Base-by-base conservation (phyloP, 805 yeast genomes). In the Candida ortonii region DNA sequence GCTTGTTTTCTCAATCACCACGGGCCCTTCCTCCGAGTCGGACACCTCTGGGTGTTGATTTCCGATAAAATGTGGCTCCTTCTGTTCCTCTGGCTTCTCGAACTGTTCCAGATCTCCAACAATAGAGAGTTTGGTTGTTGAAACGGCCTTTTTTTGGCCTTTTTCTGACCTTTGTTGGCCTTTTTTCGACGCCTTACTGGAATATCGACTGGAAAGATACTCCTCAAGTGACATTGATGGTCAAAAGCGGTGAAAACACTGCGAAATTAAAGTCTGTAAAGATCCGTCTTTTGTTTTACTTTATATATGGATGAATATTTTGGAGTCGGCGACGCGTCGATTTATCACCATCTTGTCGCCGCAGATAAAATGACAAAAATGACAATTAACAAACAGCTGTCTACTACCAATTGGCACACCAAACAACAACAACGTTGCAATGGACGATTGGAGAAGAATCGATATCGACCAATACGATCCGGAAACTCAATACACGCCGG, bases 381-480 rank as follows among this genome's bases (percentile, higher is more conserved):
- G 36, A 25, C 36, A 30, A 33, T 13, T 26, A n/a, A 7, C 7
- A 5, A 15, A 9, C 26, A 5, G 13, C 18, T 6, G 22, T 12
- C 22, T 28, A n/a, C n/a, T 19, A 21, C 8, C 25, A n/a, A n/a
- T n/a, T n/a, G n/a, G n/a, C n/a, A n/a, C 17, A 16, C 8, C 13
- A 15, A 22, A 22, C n/a, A 16, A 15, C 15, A 21, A 19, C 6
- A 14, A 16, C 19, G n/a, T 16, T 12, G 16, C 21, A 22, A 75
- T 77, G 77, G 80, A 75, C 41, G 88, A 82, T 55, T 84, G 95
- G 95, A 83, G 98, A 74, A 79, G 93, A 72, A 86, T 90, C 50
- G 96, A 93, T 59, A 80, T 93, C 34, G 97, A 93, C 61, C 84
- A 87, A 12, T 79, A 78, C 46, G 96, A 89, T 55, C 84, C 95